Evolutionary conservation across 2,329 filamentous ascomycete species (phyloP), one percentile per base, ranked within the genome.

Genomic region (Cercospora janseana): DNA sequence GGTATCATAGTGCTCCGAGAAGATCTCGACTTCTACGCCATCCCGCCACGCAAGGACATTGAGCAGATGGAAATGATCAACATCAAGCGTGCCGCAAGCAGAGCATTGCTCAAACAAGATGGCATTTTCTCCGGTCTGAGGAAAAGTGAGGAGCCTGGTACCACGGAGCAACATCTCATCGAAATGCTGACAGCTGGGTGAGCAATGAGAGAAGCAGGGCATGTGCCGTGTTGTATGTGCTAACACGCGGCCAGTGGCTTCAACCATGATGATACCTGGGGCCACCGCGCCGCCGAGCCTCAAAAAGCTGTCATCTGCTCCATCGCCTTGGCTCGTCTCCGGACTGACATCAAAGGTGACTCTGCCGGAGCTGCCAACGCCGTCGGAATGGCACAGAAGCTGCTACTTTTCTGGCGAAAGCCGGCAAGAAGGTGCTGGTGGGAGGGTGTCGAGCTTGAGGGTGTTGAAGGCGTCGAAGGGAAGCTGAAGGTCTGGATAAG

Each of bases 161-260:
- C 92, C 13, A 98, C 93, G 0, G 93, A 98, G 72, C 93, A 95
- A 61, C 93, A 98, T 75, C 78, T 98, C 29, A 98, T 98, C 64
- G 93, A 98, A 75, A 98, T 98, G 93, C 73, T 98, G 71, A 98
- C 93, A 47, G 93, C 93, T 66, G 93, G 92, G 92, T 97, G 78
- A 73, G 86, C 23, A n/a, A 10, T 24, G 16, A 23, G 15, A 31
- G 18, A 8, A 3, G 7, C 10, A 26, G 12, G 9, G 18, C 12
- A 31, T 40, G 10, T 51, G 6, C n/a, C 7, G 3, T 15, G 15
- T 10, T 3, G 5, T 8, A 8, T 15, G 15, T 20, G 24, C 44
- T 47, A 28, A 47, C 8, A 54, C 8, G 51, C 18, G 27, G 38
- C 7, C 60, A 97, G 93, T 61, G 93, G 93, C 28, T 98, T 98